Evolutionary conservation across 495 filamentous ascomycete species (phyloP), one percentile per base, ranked within the genome.

Genomic region (Hypoxylon trugodes): DNA sequence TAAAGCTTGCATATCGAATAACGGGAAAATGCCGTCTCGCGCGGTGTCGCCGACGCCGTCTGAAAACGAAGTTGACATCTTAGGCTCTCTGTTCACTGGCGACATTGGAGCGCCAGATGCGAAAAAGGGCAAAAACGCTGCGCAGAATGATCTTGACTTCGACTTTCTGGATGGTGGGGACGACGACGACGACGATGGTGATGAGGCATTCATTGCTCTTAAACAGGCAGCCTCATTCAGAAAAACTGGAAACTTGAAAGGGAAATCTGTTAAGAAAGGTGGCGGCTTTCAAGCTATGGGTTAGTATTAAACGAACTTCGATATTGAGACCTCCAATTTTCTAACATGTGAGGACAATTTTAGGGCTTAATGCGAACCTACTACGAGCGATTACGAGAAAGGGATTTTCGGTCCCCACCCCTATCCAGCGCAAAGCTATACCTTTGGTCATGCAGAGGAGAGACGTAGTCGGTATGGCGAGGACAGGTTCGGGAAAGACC

Each of bases 251-350:
- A 93, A 91, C 68, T 53, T 96, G 2, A 96, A 96, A 69, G 89
- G 91, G 35, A 90, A 89, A 61, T 88, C 86, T 5, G 89, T 90
- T 10, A 97, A 98, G 82, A 96, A 95, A 70, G 91, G 92, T 37
- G 93, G 94, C 69, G 95, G 94, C 36, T 99, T 97, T 73, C 95
- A 98, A 75, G 88, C 89, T 35, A 97, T 98, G 94, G 96, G 91
- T 81, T 54, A 22, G 45, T 55, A 32, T 22, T 43, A 1, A 25
- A 10, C 32, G 2, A n/a, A 4, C 16, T n/a, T 8, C 6, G 2
- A 30, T 40, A 13, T 13, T 19, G 6, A 15, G 32, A 36, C 9
- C 36, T 58, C 38, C 50, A 45, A 49, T 28, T 68, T 26, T 55
- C 57, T 32, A 33, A 48, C 42, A 16, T 7, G 40, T 30, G 1